Base-by-base conservation (phyloP, 2,329 filamentous ascomycete genomes). In the Dactylonectria macrodidyma region DNA sequence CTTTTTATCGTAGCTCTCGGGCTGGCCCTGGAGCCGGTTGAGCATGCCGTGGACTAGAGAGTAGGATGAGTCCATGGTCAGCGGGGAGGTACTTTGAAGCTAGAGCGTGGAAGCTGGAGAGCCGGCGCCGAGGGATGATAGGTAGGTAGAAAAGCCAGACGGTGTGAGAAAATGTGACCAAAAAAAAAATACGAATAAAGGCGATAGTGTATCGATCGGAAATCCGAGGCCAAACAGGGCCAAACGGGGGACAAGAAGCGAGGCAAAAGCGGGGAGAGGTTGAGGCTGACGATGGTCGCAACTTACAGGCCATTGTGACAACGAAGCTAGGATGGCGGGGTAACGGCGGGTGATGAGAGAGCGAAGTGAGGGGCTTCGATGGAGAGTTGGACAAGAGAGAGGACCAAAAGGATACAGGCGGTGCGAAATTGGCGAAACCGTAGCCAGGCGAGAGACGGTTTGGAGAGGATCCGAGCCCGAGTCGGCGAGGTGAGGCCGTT, bases 1-100 rank as follows among this genome's bases (percentile, higher is more conserved):
- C 94, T 99, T 99, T 85, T 97, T 97, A 81, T 98, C 96, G 86
- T 99, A 99, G 85, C 94, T 98, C 76, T 97, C 95, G 75, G 95
- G 95, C 86, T 98, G 95, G 82, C 95, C 95, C 78, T 97, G 94
- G 78, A 98, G 92, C 89, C 95, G 95, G 85, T 95, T 97, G 78
- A 98, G 88, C 94, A 98, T 97, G 79, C 89, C 92, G 75, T 92
- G 86, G 85, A 97, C 95, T 97, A 69, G 60, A 64, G 47, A 71
- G 36, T 64, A 67, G 57, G 64, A 61, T 30, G 54, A 47, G 36
- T 60, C 46, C 61, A 71, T 69, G 52, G 71, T 78, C 69, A 77
- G 76, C 76, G 62, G 48, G 16, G 19, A 9, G 22, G 11, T 34
- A 30, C 19, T 22, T 54, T 47, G 47, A 19, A 26, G 16, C 41